Base-by-base conservation (phyloP, 176 grass and related monocot species). In the Raddia guianensis region DNA sequence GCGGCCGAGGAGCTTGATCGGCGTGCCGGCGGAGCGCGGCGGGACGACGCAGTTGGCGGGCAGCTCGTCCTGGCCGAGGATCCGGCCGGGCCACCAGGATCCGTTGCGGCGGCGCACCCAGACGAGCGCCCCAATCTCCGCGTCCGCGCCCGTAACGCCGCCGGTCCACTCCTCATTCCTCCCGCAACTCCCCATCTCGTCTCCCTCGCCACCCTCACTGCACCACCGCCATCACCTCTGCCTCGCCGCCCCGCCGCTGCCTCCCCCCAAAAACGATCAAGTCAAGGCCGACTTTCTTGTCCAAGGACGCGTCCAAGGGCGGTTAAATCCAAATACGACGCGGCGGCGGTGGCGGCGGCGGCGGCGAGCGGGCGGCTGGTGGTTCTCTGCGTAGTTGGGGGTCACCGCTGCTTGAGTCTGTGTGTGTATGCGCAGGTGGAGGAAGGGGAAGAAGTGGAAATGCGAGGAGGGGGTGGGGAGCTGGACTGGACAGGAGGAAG, bases 31-130 rank as follows among this genome's bases (percentile, higher is more conserved):
- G 20, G 92, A 95, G 84, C 90, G 91, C 54, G 88, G 81, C 7
- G 95, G 84, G 34, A 87, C 68, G 56, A 85, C 79, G 70, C 63
- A 80, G 86, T 98, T 93, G 18, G 68, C 83, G n/a, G 92, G 92
- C 5, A 98, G 78, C 61, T 98, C 92, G 51, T 90, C 88, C 37
- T 78, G 77, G 8, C 75, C 69, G 49, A 98, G 88, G 81, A 98
- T 89, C 84, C 86, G 92, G 9, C 95, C 95, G 12, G 95, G 95
- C 95, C 95, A 98, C 95, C 95, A 98, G 73, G 95, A 95, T 82
- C 95, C 95, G 57, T 98, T 98, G 63, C 92, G 92, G 55, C 95
- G 95, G 83, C 95, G 92, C 50, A 98, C 95, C 95, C 95, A 98
- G 32, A 98, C 95, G 37, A 98, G 90, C 10, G 89, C 93, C n/a